Conservation (phyloP, 1,284 basidiomycete genomes). For the Tilletia indica region DNA sequence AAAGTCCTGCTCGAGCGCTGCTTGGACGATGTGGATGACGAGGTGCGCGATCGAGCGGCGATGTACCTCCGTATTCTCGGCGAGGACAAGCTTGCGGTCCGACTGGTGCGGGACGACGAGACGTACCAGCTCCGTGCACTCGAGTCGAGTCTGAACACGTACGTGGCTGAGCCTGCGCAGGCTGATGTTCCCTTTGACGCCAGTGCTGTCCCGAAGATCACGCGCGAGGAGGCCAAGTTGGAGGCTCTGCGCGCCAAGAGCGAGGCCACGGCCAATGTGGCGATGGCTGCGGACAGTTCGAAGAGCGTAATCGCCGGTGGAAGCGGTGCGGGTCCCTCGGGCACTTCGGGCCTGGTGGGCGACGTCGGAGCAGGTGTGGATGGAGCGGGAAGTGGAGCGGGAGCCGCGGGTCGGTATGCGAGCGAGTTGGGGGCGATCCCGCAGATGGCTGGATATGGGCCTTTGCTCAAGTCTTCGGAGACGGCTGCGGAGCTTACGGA, state of each 20-base stretch:
- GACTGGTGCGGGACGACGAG: slow-evolving; percentile 84
- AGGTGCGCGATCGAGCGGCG: slow-evolving; percentile 95
- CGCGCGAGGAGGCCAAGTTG: slow-evolving; percentile 44
- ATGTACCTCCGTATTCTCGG: slow-evolving; percentile 77
- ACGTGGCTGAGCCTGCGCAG: slow-evolving; percentile 41
- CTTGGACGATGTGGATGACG: slow-evolving; percentile 96
- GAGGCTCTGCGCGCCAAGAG: slow-evolving; percentile 49
- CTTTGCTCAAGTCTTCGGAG: slow-evolving; percentile 79
- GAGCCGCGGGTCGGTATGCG: slow-evolving; percentile 63
- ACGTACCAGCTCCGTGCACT: slow-evolving; percentile 54
- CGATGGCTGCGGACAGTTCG: slow-evolving; percentile 48
- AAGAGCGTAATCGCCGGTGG: slow-evolving; percentile 30
- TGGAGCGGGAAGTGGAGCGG: slow-evolving; percentile 56
- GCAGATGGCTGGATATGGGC: slow-evolving; percentile 80
- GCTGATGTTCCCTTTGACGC: slow-evolving; percentile 43
- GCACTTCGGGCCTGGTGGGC: slow-evolving; percentile 31
- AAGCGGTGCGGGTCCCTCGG: slow-evolving; percentile 13
- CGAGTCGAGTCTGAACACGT: slow-evolving; percentile 43
- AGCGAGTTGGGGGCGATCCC: slow-evolving; percentile 81
- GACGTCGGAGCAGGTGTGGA: slow-evolving; percentile 19
- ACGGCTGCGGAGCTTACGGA: slow-evolving; percentile 86
- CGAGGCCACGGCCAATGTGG: slow-evolving; percentile 47
- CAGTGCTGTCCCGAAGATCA: slow-evolving; percentile 41
- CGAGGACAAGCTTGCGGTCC: slow-evolving; percentile 75
- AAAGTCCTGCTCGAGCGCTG: slow-evolving; percentile 71